phyloP scores from a whole-genome alignment of 179 eudicot species.

The Actinidia polygama region DNA sequence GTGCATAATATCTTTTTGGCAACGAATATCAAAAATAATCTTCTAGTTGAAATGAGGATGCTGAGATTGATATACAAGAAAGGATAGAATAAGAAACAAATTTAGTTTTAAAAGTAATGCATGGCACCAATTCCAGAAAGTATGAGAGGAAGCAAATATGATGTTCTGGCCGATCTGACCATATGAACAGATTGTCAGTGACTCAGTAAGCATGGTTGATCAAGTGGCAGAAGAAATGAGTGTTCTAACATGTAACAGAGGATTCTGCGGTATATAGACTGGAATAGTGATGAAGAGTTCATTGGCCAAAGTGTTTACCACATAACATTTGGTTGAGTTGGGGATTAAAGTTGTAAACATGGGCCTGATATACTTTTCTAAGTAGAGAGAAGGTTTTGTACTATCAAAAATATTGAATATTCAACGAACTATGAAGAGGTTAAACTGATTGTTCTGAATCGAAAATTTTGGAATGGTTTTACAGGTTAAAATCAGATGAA shows the following conservation, averaged over 20 bases:
- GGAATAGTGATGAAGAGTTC: not conserved
- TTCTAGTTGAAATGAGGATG: not conserved
- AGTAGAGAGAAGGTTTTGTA: not conserved
- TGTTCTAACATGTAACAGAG: not conserved
- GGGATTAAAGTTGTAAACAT: not conserved
- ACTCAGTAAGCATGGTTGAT: slow-evolving; percentile 1
- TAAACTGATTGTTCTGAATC: not conserved
- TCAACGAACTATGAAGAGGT: not conserved
- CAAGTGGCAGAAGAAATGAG: not conserved
- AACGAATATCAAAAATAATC: no score
- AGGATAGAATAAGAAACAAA: not conserved
- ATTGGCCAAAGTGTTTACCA: not conserved
- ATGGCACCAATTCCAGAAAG: not conserved
- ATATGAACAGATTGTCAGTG: not conserved
- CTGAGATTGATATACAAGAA: not conserved
- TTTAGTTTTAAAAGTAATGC: not conserved
- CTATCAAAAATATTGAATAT: not conserved
- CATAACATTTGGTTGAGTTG: not conserved
- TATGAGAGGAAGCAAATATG: not conserved
- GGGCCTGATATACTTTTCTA: slow-evolving; percentile 1
- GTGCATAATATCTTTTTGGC: no score
- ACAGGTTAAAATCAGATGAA: not conserved
- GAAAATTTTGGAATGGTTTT: not conserved
- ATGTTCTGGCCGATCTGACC: not conserved
- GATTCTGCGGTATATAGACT: not conserved